Evolutionary conservation across 2,329 filamentous ascomycete species (phyloP).

Genomic region (Apiospora aurea): DNA sequence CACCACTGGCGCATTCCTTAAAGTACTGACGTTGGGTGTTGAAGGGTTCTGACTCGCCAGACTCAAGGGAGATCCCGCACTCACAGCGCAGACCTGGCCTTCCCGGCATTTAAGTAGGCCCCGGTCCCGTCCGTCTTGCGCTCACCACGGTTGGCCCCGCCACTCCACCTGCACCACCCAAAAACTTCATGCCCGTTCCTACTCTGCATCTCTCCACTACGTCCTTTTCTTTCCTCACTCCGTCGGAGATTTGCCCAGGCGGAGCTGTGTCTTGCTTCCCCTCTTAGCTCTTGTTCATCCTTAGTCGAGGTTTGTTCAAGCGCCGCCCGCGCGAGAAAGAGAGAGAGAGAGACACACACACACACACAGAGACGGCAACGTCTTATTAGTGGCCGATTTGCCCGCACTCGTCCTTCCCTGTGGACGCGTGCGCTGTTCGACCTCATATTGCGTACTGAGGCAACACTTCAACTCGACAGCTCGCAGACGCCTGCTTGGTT

Average conservation of each 20-base stretch:
- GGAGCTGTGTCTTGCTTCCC: conserved; percentile 14
- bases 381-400: not conserved
- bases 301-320: conserved; percentile 17
- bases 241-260: conserved; percentile 16
- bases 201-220: conserved; percentile 26
- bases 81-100: conserved; percentile 27
- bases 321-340: conserved; percentile 14
- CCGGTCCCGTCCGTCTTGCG: conserved; percentile 24
- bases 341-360: not conserved
- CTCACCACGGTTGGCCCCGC: conserved; percentile 30
- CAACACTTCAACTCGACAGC: not conserved
- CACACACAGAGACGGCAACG: not conserved
- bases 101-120: conserved; percentile 26
- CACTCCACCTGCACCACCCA: conserved; percentile 24
- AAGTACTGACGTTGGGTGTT: conserved; percentile 21
- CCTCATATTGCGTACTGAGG: not conserved
- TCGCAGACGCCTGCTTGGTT: conserved; percentile 1
- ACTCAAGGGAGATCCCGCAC: conserved; percentile 31
- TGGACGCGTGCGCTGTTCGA: not conserved
- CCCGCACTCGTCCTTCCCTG: not conserved
- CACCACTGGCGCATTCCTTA: conserved; percentile 24
- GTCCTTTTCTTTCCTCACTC: conserved; percentile 23
- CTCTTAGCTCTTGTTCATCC: conserved; percentile 16
- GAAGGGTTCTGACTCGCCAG: conserved; percentile 26
- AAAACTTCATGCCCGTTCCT: conserved; percentile 26